Base-by-base conservation (phyloP, 768 basidiomycete species). In the Rubroboletus satanas region DNA sequence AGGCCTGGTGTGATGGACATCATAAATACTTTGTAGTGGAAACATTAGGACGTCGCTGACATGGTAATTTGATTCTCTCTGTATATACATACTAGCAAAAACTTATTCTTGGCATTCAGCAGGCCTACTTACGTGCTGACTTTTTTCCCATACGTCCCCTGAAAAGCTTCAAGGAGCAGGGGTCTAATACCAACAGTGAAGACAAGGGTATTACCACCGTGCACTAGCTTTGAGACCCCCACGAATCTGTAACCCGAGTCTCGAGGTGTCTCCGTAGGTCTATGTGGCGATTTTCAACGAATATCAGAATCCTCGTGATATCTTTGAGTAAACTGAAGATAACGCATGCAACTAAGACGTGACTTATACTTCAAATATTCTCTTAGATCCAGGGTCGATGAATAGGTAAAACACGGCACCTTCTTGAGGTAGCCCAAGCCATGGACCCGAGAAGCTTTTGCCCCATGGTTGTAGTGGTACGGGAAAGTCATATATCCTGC, bases 401-500 rank as follows among this genome's bases (percentile, higher is more conserved):
- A 15, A n/a, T 8, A 32, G 31, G 29, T 9, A 28, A 12, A 26
- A 18, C 23, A 52, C 5, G 28, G 14, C 5, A 41, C 33, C 33
- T 38, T 36, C 8, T 23, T n/a, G 21, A 10, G 29, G 32, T 15
- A 18, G 33, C 23, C 23, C 3, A 29, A 5, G n/a, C 10, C 36
- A 23, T 31, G 23, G 0, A 17, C 26, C 26, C 9, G 10, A 37
- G 18, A 29, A n/a, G 17, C 14, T 28, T 45, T 21, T 17, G 33
- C 8, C 26, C 26, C 45, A 7, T 33, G 14, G 12, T 18, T 8
- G 18, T n/a, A n/a, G 21, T 10, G 37, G 39, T 11, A 26, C 5
- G 4, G 1, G 15, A 11, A 49, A 8, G 26, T 71, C 66, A 91
- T 58, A 83, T 74, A 58, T 91, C 89, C 62, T 87, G 83, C 61